These are phyloP conservation scores for Orbilia javanica DNA, from an alignment of 2,329 filamentous ascomycete genomes.

Conservation along the genomic window DNA sequence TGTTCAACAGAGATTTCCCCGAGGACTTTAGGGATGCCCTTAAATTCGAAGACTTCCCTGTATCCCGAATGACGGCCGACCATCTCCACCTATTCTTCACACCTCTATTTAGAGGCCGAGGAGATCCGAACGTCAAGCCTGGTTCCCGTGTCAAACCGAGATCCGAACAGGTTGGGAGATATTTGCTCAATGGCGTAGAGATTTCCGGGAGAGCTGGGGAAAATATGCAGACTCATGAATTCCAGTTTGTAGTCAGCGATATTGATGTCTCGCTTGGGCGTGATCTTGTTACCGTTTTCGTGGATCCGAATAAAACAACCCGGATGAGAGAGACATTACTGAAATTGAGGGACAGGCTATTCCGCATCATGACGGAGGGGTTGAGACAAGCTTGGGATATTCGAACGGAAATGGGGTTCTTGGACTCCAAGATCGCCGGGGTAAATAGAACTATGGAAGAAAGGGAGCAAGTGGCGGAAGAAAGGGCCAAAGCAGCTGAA, in stretches of 20 bases:
- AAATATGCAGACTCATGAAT: constrained; percentile 7
- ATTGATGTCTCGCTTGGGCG: constrained; percentile 30
- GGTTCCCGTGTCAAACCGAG: constrained; percentile 17
- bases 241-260: constrained; percentile 29
- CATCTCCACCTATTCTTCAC: constrained; percentile 29
- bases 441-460: constrained; percentile 1
- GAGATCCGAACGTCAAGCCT: not conserved
- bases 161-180: constrained; percentile 27
- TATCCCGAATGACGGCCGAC: constrained; percentile 21
- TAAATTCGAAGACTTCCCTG: not conserved
- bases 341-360: constrained; percentile 25
- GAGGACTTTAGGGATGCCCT: constrained; percentile 6
- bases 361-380: not conserved
- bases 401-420: constrained; percentile 15
- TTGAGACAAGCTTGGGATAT: constrained; percentile 23
- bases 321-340: constrained; percentile 25
- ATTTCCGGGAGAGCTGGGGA: not conserved
- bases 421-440: constrained; percentile 27
- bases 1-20: constrained; percentile 38
- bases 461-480: not conserved
- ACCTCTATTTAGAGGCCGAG: constrained; percentile 18
- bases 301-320: constrained; percentile 44
- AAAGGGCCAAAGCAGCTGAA: not conserved
- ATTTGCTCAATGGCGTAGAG: constrained; percentile 36
- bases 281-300: constrained; percentile 26